Evolutionary conservation across 805 yeast genomes (phyloP).

Genomic region (Sugiyamaella boreocaroliniensis): DNA sequence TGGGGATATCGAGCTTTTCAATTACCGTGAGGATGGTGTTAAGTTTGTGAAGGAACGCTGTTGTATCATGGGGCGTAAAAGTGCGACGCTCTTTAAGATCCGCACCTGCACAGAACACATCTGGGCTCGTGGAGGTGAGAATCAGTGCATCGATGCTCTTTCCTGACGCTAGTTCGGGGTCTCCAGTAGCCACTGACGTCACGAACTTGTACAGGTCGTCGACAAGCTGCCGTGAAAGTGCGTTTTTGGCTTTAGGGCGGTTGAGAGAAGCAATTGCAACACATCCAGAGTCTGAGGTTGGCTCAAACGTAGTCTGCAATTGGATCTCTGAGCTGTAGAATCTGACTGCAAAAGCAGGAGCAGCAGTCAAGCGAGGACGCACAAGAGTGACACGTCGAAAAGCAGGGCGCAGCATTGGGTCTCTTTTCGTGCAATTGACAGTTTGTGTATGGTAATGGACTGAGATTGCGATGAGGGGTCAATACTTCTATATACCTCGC

Average conservation of each 20-base stretch:
- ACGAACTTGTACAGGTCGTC: conserved; percentile 24
- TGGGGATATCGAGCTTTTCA: conserved; percentile 31
- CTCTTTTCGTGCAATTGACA: no score
- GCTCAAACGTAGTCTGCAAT: background rate
- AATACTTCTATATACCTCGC: background rate
- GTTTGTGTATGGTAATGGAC: no score
- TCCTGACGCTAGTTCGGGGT: background rate
- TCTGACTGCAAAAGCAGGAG: background rate
- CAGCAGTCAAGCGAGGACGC: background rate
- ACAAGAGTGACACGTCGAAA: background rate
- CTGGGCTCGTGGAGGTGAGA: conserved; percentile 22
- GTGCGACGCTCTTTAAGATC: conserved; percentile 35
- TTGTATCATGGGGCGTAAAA: conserved; percentile 26
- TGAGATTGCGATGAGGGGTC: no score
- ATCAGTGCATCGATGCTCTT: conserved; percentile 22
- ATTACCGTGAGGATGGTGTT: conserved; percentile 29
- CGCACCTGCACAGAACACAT: conserved; percentile 36
- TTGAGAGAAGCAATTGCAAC: conserved; percentile 25
- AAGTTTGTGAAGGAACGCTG: conserved; percentile 24
- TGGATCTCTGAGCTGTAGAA: background rate
- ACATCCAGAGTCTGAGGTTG: conserved; percentile 8
- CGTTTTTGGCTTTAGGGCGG: conserved; percentile 30
- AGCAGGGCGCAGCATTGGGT: no score
- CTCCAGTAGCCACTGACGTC: conserved; percentile 16
- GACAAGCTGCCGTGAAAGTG: conserved; percentile 26